Evolutionary conservation across 2,329 filamentous ascomycete genomes (phyloP).

Genomic region (Fusarium tupiense): DNA sequence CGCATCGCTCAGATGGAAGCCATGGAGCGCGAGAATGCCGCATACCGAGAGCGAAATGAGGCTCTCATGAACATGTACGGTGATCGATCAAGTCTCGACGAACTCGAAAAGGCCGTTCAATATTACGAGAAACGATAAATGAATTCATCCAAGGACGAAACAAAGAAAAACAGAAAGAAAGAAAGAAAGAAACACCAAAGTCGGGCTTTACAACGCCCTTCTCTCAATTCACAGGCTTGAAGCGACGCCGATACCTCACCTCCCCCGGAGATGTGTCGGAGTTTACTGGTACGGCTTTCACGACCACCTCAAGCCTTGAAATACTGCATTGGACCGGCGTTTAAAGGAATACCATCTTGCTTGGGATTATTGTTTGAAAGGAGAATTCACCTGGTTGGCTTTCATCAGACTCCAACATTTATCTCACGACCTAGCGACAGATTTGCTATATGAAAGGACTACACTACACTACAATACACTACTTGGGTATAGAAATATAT

Average conservation of each 20-base stretch:
- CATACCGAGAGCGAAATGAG: conserved; percentile 51
- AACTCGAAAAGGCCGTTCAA: conserved; percentile 59
- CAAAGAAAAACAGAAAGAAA: background rate
- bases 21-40: conserved; percentile 49
- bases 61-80: conserved; percentile 61
- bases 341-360: conserved; percentile 34
- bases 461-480: background rate
- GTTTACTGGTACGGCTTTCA: conserved; percentile 27
- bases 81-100: conserved; percentile 58
- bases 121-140: conserved; percentile 55
- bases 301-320: conserved; percentile 15
- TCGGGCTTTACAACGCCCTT: background rate
- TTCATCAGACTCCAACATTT: background rate
- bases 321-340: conserved; percentile 37
- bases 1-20: conserved; percentile 44
- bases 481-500: conserved; percentile 3
- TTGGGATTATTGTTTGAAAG: conserved; percentile 14
- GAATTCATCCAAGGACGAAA: background rate
- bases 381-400: background rate
- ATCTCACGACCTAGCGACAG: conserved; percentile 2
- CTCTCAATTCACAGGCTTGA: conserved; percentile 16
- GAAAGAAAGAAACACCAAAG: background rate
- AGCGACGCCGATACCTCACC: conserved; percentile 18
- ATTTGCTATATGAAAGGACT: conserved; percentile 5
- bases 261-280: conserved; percentile 9